These are phyloP conservation scores for Boletellus deceptivus DNA, from an alignment of 1,284 basidiomycete genomes.

Conservation along the genomic window DNA sequence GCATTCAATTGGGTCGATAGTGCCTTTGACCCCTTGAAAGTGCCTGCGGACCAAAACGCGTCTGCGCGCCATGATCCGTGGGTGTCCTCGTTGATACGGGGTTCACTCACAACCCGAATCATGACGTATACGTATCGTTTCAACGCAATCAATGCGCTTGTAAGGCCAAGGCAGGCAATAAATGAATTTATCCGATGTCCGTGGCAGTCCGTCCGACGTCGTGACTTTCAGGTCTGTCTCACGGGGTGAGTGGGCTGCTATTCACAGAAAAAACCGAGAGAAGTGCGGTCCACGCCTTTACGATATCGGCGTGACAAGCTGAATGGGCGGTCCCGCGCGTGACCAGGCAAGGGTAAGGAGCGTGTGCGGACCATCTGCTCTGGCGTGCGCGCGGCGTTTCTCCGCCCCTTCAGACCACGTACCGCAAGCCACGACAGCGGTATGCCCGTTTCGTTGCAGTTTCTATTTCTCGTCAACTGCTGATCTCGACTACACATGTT, in stretches of 20 bases:
- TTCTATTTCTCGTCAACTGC: not conserved
- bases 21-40: not conserved
- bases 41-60: not conserved
- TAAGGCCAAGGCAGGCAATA: slow-evolving; percentile 3
- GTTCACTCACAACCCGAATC: slow-evolving; percentile 1
- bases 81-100: not conserved
- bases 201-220: too few relatives aligned
- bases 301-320: slow-evolving; percentile 12
- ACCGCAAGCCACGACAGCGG: not conserved
- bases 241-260: slow-evolving; percentile 6
- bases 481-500: slow-evolving; percentile 16
- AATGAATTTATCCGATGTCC: slow-evolving; percentile 9
- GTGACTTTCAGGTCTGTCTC: slow-evolving; percentile 6
- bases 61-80: slow-evolving; percentile 12
- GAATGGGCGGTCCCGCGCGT: slow-evolving; percentile 7
- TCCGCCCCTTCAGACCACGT: not conserved
- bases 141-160: slow-evolving; percentile 3
- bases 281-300: slow-evolving; percentile 1
- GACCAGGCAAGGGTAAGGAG: slow-evolving; percentile 4
- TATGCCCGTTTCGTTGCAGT: not conserved
- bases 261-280: slow-evolving; percentile 1
- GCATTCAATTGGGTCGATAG: slow-evolving; percentile 6
- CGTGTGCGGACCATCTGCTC: slow-evolving; percentile 8
- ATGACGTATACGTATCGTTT: slow-evolving; percentile 5
- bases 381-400: not conserved